phyloP scores from a whole-genome alignment of 139 green algal species.

The Parachlorella kessleri region DNA sequence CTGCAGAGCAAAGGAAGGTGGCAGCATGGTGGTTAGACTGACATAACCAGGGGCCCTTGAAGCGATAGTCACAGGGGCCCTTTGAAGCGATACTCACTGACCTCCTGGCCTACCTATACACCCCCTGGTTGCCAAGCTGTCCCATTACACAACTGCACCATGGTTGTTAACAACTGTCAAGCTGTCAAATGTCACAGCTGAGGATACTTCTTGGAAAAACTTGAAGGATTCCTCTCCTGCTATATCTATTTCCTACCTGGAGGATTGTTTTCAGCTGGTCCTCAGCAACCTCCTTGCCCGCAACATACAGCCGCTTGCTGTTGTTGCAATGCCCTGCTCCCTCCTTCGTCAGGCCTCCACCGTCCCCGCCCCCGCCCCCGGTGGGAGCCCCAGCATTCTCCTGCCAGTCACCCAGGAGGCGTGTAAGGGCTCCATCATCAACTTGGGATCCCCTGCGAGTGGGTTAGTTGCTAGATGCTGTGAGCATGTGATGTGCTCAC shows the following conservation, averaged over 20 bases:
- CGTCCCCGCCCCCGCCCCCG: background rate
- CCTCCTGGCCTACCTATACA: background rate
- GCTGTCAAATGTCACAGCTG: background rate
- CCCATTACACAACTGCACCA: background rate
- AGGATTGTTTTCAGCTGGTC: slow-evolving; percentile 57
- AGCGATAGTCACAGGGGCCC: background rate
- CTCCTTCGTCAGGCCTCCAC: background rate
- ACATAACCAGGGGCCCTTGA: too few relatives aligned
- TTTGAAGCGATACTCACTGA: background rate
- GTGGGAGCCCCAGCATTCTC: background rate
- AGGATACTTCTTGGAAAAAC: background rate
- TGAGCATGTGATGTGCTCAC: background rate
- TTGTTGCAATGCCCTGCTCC: background rate
- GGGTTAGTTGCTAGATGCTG: background rate
- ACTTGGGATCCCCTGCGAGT: background rate
- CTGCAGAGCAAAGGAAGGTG: too few relatives aligned
- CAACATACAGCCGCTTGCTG: slow-evolving; percentile 35
- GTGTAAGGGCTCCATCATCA: background rate
- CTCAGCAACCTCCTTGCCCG: slow-evolving; percentile 71
- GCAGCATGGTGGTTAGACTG: too few relatives aligned
- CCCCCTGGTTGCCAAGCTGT: background rate
- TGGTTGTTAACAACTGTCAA: background rate
- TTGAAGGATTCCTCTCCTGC: too few relatives aligned
- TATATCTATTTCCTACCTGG: too few relatives aligned
- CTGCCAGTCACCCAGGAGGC: background rate